Evolutionary conservation across 148 eudicot species (phyloP).

Genomic region (Amaranthus hypochondriacus): DNA sequence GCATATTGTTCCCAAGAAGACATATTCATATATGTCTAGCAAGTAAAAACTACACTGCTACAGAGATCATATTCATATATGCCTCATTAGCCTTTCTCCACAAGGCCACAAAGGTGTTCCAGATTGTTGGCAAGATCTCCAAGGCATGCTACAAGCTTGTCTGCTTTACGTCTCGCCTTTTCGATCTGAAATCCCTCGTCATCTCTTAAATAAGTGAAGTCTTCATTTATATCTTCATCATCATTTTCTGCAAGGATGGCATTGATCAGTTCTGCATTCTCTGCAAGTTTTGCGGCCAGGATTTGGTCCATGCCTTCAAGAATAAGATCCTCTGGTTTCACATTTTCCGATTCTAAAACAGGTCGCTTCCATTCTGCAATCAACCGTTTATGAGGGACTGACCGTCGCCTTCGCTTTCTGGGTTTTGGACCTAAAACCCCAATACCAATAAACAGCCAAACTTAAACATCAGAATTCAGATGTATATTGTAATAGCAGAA

Average conservation of each 20-base stretch:
- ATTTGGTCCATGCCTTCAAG: slow-evolving; percentile 27
- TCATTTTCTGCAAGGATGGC: slow-evolving; percentile 38
- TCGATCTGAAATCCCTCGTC: slow-evolving; percentile 31
- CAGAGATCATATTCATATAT: background rate
- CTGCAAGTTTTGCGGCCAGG: slow-evolving; percentile 42
- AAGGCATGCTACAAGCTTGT: slow-evolving; percentile 56
- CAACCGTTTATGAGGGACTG: slow-evolving; percentile 11
- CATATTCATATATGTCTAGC: background rate
- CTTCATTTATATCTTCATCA: slow-evolving; percentile 24
- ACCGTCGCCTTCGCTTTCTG: slow-evolving; percentile 17
- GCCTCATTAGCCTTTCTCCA: slow-evolving; percentile 26
- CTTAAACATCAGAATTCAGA: no score
- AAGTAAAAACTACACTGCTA: slow-evolving; percentile 7
- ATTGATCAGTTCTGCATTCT: slow-evolving; percentile 45
- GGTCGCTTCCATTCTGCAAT: slow-evolving; percentile 10
- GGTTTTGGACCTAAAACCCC: slow-evolving; percentile 12
- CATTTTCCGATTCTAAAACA: slow-evolving; percentile 6
- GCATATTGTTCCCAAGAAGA: no score
- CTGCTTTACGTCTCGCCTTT: slow-evolving; percentile 45
- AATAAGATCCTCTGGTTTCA: slow-evolving; percentile 14
- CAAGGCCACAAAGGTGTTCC: slow-evolving; percentile 43
- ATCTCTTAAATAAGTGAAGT: slow-evolving; percentile 28
- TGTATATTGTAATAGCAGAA: no score
- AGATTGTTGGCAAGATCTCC: slow-evolving; percentile 44
- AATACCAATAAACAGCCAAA: slow-evolving; percentile 1